phyloP scores from a whole-genome alignment of 108 stramenopile genomes.

The Cyclotella cryptica region DNA sequence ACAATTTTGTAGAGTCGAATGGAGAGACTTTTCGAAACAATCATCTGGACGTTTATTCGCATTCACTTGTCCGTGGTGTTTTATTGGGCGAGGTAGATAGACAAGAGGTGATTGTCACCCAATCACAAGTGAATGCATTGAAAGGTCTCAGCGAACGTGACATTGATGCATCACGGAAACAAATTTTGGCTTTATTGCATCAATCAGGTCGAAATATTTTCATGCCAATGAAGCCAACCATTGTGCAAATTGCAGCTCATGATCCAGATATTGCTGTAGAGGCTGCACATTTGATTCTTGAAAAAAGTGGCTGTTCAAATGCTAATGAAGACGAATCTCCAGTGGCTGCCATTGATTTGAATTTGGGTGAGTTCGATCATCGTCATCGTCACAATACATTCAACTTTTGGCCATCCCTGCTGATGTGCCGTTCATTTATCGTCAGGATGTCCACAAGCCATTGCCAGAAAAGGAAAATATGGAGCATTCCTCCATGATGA shows the following conservation, averaged over 20 bases:
- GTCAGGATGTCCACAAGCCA: constrained; percentile 76
- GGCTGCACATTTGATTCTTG: constrained; percentile 83
- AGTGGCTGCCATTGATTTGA: constrained; percentile 82
- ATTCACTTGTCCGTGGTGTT: constrained; percentile 45
- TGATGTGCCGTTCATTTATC: background rate
- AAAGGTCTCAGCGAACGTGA: constrained; percentile 23
- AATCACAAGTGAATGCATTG: constrained; percentile 34
- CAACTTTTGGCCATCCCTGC: background rate
- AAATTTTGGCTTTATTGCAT: constrained; percentile 32
- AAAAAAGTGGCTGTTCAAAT: constrained; percentile 28
- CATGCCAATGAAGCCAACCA: constrained; percentile 46
- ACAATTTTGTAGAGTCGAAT: constrained; percentile 58
- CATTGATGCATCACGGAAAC: constrained; percentile 29
- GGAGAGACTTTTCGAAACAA: constrained; percentile 62
- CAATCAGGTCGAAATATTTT: background rate
- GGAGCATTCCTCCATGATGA: constrained; percentile 86
- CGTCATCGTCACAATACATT: background rate
- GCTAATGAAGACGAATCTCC: constrained; percentile 10
- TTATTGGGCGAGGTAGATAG: constrained; percentile 24
- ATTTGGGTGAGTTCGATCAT: constrained; percentile 60
- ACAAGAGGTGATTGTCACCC: background rate
- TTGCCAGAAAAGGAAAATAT: constrained; percentile 82
- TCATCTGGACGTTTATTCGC: constrained; percentile 78
- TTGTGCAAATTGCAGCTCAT: constrained; percentile 95
- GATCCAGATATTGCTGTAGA: constrained; percentile 78